Base-by-base conservation (phyloP, 2,329 filamentous ascomycete genomes). In the Alternaria panax region DNA sequence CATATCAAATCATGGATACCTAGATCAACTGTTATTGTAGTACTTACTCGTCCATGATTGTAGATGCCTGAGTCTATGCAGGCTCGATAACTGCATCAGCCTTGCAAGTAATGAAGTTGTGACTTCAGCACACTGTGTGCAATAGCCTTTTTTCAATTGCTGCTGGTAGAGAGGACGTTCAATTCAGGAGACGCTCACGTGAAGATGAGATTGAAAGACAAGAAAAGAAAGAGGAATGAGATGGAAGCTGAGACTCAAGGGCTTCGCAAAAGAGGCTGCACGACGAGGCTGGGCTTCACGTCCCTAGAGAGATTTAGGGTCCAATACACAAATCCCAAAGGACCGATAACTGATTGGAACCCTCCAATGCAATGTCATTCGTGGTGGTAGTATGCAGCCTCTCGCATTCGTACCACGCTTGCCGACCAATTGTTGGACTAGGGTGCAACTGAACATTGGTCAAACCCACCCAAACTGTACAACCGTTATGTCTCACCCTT, bases 351-450 rank as follows among this genome's bases (percentile, higher is more conserved):
- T 34, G 18, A 51, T 36, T 46, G 16, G 45, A 34, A 53, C 41
- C 25, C 18, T 48, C 9, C 18, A 42, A 42, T 59, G 11, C 30
- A 34, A 28, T 50, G 27, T 45, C 20, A n/a, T 14, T 36, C 22
- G 24, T 18, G 25, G 43, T 53, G 28, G 40, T 43, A 16, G 11
- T 12, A 41, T 55, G 38, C 38, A 55, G 45, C 45, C 51, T 22
- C 41, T 45, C 46, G 38, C 52, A 48, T 38, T 9, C 9, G 45
- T 41, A 53, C 41, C 36, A 56, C 24, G n/a, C 38, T 22, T 42
- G 20, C n/a, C 20, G 32, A 43, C 57, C 57, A 59, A 55, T 59
- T 30, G 24, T 18, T 32, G 7, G 8, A 45, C 27, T 4, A 50
- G 36, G 51, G n/a, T 20, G 25, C 45, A 51, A 22, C 57, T 40